phyloP scores from a whole-genome alignment of 208 protist genomes.

The Herpetomonas tarakana region DNA sequence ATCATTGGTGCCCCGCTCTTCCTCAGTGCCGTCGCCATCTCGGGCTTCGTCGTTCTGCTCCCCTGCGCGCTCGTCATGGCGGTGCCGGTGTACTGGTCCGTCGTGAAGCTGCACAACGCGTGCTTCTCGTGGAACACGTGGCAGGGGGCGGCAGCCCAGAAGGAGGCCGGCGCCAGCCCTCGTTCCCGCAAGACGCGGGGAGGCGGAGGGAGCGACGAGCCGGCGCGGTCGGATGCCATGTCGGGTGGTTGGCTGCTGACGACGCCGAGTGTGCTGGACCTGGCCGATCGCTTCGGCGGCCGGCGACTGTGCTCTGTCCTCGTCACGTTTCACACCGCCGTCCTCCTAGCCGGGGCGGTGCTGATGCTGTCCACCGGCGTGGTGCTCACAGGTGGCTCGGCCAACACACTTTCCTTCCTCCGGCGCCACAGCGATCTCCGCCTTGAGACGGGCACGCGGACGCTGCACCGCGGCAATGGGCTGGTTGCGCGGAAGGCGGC shows the following conservation, averaged over 20 bases:
- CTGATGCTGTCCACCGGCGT: conserved; percentile 15
- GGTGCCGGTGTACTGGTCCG: conserved; percentile 15
- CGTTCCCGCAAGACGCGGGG: neutral
- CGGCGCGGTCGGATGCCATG: neutral
- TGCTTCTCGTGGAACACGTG: conserved; percentile 16
- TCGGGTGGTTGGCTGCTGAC: conserved; percentile 12
- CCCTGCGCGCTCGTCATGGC: neutral
- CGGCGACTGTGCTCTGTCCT: neutral
- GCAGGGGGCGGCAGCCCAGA: neutral
- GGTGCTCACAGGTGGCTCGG: conserved; percentile 11
- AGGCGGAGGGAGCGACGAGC: neutral
- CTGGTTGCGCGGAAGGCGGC: neutral
- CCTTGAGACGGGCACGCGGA: neutral
- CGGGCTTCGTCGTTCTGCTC: conserved; percentile 13
- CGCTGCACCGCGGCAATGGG: neutral
- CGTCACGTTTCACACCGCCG: neutral
- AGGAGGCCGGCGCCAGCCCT: too few relatives aligned
- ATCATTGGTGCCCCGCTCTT: conserved; percentile 14
- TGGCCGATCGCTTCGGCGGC: conserved; percentile 8
- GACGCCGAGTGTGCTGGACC: conserved; percentile 14
- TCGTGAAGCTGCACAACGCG: conserved; percentile 10
- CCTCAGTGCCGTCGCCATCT: conserved; percentile 11
- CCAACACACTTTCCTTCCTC: conserved; percentile 2
- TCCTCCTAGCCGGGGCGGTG: conserved; percentile 6
- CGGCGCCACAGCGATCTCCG: neutral